phyloP scores from a whole-genome alignment of 805 yeast species.

The Suhomyces prunicola region DNA sequence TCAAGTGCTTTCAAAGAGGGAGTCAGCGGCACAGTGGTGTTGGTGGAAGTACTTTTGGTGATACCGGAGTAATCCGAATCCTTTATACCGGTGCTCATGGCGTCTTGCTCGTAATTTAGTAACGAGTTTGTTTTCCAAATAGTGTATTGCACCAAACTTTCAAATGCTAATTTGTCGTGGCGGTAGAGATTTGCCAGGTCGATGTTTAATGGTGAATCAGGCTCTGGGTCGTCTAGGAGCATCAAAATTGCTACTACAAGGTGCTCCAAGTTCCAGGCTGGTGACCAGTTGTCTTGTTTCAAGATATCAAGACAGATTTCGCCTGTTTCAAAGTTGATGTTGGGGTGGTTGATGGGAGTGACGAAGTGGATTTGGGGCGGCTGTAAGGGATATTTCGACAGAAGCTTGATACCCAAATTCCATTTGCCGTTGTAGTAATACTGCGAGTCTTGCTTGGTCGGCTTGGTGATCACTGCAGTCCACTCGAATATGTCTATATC shows the following conservation, averaged over 20 bases:
- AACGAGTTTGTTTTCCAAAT: conserved; percentile 40
- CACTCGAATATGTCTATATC: conserved; percentile 45
- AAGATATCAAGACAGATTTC: conserved; percentile 70
- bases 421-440: conserved; percentile 52
- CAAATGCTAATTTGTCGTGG: conserved; percentile 37
- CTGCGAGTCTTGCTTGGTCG: conserved; percentile 41
- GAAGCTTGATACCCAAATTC: conserved; percentile 45
- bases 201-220: conserved; percentile 67
- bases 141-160: conserved; percentile 37
- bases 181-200: conserved; percentile 64
- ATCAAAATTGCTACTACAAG: conserved; percentile 55
- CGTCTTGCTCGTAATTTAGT: not conserved
- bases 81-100: conserved; percentile 2
- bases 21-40: not conserved
- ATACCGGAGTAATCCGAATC: not conserved
- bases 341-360: conserved; percentile 42
- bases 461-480: conserved; percentile 52
- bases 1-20: not conserved
- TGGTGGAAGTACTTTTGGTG: not conserved
- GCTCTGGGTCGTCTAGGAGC: conserved; percentile 63
- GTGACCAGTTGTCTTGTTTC: conserved; percentile 60
- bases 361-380: conserved; percentile 57
- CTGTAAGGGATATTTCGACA: conserved; percentile 49
- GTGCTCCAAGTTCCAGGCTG: conserved; percentile 65
- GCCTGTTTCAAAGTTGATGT: conserved; percentile 46